Conservation (phyloP, 202 grass and related monocot genomes). For the Miscanthus sacchariflorus region DNA sequence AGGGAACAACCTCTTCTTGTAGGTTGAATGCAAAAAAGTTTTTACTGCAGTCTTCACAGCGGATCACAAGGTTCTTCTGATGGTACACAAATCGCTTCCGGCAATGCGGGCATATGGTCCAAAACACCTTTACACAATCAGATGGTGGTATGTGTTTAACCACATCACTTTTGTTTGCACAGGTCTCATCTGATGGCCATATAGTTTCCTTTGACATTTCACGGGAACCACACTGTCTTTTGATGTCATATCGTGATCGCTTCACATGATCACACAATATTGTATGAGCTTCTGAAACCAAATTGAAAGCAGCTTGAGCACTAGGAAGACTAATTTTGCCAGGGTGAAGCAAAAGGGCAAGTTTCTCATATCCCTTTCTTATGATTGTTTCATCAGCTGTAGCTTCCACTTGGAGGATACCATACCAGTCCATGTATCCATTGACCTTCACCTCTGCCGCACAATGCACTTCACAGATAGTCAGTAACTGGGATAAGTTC, state of each 20-base stretch:
- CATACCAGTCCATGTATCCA: slow-evolving; percentile 68
- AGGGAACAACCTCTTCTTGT: slow-evolving; percentile 41
- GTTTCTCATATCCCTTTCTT: slow-evolving; percentile 79
- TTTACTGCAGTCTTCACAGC: slow-evolving; percentile 64
- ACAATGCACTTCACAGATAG: slow-evolving; percentile 65
- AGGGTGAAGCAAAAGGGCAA: slow-evolving; percentile 83
- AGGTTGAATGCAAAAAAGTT: slow-evolving; percentile 71
- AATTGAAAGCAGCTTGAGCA: slow-evolving; percentile 69
- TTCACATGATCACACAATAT: slow-evolving; percentile 53
- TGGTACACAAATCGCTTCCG: slow-evolving; percentile 64
- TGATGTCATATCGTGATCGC: slow-evolving; percentile 54
- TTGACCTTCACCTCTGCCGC: slow-evolving; percentile 59
- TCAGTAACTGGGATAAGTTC: slow-evolving; percentile 54
- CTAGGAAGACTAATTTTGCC: slow-evolving; percentile 75
- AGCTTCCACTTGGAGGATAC: slow-evolving; percentile 68
- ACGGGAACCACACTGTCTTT: slow-evolving; percentile 33
- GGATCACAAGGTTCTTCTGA: slow-evolving; percentile 50
- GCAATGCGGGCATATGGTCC: slow-evolving; percentile 64
- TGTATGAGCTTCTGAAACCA: slow-evolving; percentile 66
- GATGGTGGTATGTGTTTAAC: slow-evolving; percentile 39
- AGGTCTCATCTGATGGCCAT: slow-evolving; percentile 26
- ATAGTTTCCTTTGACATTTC: background rate
- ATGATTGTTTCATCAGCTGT: slow-evolving; percentile 61
- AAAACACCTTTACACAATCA: slow-evolving; percentile 30
- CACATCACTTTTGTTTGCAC: slow-evolving; percentile 17